Base-by-base conservation (phyloP, 108 stramenopile species). In the Cyclotella sp. region DNA sequence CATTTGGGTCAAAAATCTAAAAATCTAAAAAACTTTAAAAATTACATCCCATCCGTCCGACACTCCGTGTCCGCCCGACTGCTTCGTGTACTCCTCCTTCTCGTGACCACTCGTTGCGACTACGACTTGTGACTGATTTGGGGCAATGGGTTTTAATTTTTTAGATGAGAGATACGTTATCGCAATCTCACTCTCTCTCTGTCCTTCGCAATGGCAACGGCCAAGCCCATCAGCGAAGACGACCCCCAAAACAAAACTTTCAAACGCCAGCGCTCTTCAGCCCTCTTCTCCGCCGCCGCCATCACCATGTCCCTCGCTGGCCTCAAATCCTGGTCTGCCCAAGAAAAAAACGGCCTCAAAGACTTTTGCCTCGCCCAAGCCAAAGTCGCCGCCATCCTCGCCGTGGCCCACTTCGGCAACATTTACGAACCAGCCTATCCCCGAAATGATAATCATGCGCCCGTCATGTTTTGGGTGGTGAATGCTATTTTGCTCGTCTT, bases 381-480 rank as follows among this genome's bases (percentile, higher is more conserved):
- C 67, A 80, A 90, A 65, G 83, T 90, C 0, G 73, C 76, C 46
- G 69, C 79, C 43, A 72, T 90, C 47, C 73, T 90, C 21, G 63
- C 57, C 21, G 46, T 87, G 34, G 87, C 90, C 27, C 59, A 84
- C 52, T 47, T 80, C 18, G 90, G 87, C 5, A 88, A 90, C 69
- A 81, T 64, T 21, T 90, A 68, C 72, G 82, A 85, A 63, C 68
- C 72, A 1, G 63, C 86, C 34, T 90, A 90, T 61, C 87, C 83
- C 34, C 87, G 90, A 12, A 87, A 90, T 70, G 90, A 88, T 54
- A 90, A 90, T 71, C 86, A 88, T 30, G 55, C 79, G 47, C 81
- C 84, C n/a, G 5, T 53, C 57, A 83, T 87, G 76, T 90, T 90
- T 76, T 90, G 85, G 85, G 44, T 88, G 58, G 84, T 88, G 26